These are phyloP conservation scores for Pachyrhizus erosus DNA, from an alignment of 306 rosid genomes.

Conservation along the genomic window DNA sequence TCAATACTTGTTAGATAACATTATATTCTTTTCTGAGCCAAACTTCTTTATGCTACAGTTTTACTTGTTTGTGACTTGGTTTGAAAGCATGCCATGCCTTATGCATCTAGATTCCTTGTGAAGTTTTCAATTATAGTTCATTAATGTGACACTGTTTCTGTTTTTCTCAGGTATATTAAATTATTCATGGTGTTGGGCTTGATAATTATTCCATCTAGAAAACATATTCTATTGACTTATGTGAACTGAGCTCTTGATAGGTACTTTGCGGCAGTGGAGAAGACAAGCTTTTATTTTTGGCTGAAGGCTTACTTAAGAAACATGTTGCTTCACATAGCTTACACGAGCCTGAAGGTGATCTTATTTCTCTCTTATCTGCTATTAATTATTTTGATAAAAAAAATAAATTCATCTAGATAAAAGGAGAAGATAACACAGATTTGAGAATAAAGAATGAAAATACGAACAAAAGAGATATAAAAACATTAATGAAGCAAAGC, in stretches of 20 bases:
- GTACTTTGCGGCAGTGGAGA: slow-evolving; percentile 86
- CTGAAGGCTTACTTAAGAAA: slow-evolving; percentile 96
- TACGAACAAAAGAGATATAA: neutral
- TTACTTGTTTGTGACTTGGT: slow-evolving; percentile 1
- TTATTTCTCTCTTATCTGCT: neutral
- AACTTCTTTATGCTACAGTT: neutral
- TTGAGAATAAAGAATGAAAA: neutral
- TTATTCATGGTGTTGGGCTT: slow-evolving; percentile 10
- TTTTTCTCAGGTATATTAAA: slow-evolving; percentile 1
- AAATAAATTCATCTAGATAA: neutral
- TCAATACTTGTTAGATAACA: slow-evolving; percentile 8
- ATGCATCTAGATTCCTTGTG: slow-evolving; percentile 7
- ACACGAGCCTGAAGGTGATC: slow-evolving; percentile 93
- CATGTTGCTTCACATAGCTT: slow-evolving; percentile 92
- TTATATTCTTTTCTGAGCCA: slow-evolving; percentile 6
- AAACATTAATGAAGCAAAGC: slow-evolving; percentile 16
- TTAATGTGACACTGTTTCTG: slow-evolving; percentile 10
- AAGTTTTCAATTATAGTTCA: slow-evolving; percentile 16
- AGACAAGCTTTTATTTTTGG: slow-evolving; percentile 82
- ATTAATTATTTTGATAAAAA: slow-evolving; percentile 16
- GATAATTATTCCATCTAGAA: slow-evolving; percentile 1
- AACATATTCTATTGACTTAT: slow-evolving; percentile 29
- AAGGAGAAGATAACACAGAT: neutral
- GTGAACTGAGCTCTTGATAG: slow-evolving; percentile 56
- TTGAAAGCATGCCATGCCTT: slow-evolving; percentile 19